A percentile compares a stretch with the other conserved stretches of the same genome.
Conservation (phyloP, 2,329 filamentous ascomycete genomes). For the Septoria linicola region DNA sequence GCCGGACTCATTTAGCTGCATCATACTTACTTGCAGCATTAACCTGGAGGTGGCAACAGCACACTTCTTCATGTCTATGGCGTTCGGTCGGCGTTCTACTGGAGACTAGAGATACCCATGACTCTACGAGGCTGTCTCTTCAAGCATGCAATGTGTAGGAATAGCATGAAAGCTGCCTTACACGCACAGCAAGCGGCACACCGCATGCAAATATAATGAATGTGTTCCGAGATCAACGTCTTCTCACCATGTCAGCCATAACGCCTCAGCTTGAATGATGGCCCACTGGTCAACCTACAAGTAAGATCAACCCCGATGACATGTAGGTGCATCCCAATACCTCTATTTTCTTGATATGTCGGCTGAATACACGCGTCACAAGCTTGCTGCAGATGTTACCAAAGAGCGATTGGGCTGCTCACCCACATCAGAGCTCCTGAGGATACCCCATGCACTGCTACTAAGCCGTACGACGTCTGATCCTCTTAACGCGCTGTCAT, state of each 20-base stretch:
- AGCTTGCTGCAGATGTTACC: too few species aligned
- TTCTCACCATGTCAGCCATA: neutral
- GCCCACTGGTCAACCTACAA: neutral
- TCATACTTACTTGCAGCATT: conserved; percentile 32
- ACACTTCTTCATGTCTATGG: conserved; percentile 35
- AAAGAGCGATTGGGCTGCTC: too few species aligned
- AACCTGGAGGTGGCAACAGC: conserved; percentile 30
- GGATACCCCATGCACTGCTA: too few species aligned
- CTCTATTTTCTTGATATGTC: neutral
- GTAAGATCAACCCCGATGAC: neutral
- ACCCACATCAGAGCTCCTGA: too few species aligned
- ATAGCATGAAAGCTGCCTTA: conserved; percentile 28
- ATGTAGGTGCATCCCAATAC: conserved; percentile 2
- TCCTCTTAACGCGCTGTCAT: too few species aligned
- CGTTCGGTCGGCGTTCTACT: conserved; percentile 33
- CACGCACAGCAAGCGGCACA: conserved; percentile 34
- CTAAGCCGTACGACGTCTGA: too few species aligned
- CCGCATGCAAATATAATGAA: conserved; percentile 33
- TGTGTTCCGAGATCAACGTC: neutral
- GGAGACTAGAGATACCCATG: conserved; percentile 28
- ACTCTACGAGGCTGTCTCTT: conserved; percentile 34
- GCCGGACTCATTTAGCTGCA: conserved; percentile 33
- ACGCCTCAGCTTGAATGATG: neutral
- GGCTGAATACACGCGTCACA: neutral
- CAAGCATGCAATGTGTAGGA: conserved; percentile 33